Base-by-base conservation (phyloP, 176 grass and related monocot species). In the Cenchrus fungigraminus region DNA sequence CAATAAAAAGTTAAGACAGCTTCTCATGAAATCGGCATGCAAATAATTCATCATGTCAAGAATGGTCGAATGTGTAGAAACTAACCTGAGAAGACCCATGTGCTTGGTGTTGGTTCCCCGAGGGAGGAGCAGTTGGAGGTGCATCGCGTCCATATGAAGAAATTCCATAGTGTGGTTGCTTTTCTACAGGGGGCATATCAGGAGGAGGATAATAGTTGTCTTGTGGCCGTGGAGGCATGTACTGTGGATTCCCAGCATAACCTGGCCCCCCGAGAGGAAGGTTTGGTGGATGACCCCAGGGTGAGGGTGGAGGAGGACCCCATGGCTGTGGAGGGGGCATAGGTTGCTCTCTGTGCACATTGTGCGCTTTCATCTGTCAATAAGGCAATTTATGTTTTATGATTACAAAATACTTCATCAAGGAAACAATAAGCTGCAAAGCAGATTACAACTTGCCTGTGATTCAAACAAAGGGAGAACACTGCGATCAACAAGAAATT, bases 401-500 rank as follows among this genome's bases (percentile, higher is more conserved):
- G 12, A 50, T 80, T 57, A 77, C 15, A 12, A 9, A 70, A 85
- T 55, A 50, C 51, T 72, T 65, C 49, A 76, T 74, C 25, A 32
- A 67, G 74, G 65, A 85, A 79, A 59, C 52, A 73, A 85, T 73
- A 72, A 16, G 57, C 46, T 73, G 54, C 25, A 61, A 59, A 75
- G 20, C 1, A 78, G 43, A 84, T 90, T 47, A 52, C 0, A 57
- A 70, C 73, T 88, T 89, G 89, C 97, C 85, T 90, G 93, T 14
- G 74, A 83, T 88, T 96, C 97, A 32, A 94, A 99, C 76, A 99
- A 86, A 82, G 93, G 97, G 59, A 99, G 90, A 62, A 99, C 93
- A 70, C 90, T 92, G 82, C 91, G 93, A 85, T 99, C 97, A 86
- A 99, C 91, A 84, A 99, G 89, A 94, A 99, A 99, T 68, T 99